phyloP scores from a whole-genome alignment of 352 stramenopile species.

The Phytophthora foliorum region DNA sequence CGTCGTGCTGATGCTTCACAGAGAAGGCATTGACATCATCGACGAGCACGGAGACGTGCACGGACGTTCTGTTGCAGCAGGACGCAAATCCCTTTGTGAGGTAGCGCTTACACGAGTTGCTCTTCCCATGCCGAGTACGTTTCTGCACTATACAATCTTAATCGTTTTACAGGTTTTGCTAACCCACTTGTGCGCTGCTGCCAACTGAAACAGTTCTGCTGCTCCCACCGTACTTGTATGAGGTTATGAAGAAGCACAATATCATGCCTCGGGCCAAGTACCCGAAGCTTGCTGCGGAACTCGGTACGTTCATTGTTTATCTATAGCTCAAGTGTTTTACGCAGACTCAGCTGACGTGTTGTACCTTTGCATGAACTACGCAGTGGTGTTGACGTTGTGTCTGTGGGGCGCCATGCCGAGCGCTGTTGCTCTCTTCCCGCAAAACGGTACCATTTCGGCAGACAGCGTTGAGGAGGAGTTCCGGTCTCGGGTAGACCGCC shows the following conservation, averaged over 20 bases:
- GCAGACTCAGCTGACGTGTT: slow-evolving; percentile 6
- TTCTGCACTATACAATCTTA: neutral
- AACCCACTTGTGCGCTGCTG: slow-evolving; percentile 10
- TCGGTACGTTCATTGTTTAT: slow-evolving; percentile 50
- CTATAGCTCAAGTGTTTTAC: neutral
- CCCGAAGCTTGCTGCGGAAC: slow-evolving; percentile 78
- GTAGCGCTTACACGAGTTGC: slow-evolving; percentile 84
- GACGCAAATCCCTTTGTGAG: slow-evolving; percentile 82
- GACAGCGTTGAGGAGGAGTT: slow-evolving; percentile 75
- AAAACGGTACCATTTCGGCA: slow-evolving; percentile 78
- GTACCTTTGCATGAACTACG: slow-evolving; percentile 6
- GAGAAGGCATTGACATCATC: slow-evolving; percentile 87
- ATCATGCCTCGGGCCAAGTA: slow-evolving; percentile 79
- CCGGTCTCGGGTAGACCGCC: slow-evolving; percentile 60
- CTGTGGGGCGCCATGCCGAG: slow-evolving; percentile 84
- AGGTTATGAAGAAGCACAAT: slow-evolving; percentile 78
- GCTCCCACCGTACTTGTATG: slow-evolving; percentile 84
- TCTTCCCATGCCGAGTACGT: slow-evolving; percentile 84
- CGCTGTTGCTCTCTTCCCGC: slow-evolving; percentile 84
- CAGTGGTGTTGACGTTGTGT: slow-evolving; percentile 80
- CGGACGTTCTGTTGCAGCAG: slow-evolving; percentile 80
- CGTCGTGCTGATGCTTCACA: slow-evolving; percentile 26
- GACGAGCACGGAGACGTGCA: slow-evolving; percentile 82
- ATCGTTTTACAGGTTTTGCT: neutral
- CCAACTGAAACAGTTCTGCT: slow-evolving; percentile 61